Base-by-base conservation (phyloP, 805 yeast species). In the Saturnispora diversa region DNA sequence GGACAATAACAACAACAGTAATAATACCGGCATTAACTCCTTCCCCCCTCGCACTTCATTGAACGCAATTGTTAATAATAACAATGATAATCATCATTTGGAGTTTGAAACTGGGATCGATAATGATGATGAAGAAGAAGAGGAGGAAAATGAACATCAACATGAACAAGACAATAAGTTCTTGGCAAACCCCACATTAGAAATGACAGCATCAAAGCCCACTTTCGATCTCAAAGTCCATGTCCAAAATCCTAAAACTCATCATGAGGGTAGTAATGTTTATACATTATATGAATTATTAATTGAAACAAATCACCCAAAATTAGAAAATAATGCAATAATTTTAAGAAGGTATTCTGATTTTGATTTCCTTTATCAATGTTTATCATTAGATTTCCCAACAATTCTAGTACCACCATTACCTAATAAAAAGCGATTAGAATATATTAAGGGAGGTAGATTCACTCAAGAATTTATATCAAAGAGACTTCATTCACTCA, bases 371-470 rank as follows among this genome's bases (percentile, higher is more conserved):
- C 68, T 90, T 17, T 84, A 80, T 59, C 83, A 80, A 45, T 78
- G 85, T 42, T 65, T 90, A 40, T 58, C 69, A 37, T 80, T 76
- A 49, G 96, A 88, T 55, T 83, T 68, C 56, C 95, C 97, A 0
- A 83, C 92, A 4, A 70, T 84, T 44, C 75, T 92, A 11, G 75
- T 90, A 0, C 98, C 98, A 1, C 97, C 97, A 11, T 68, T 90
- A 40, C 98, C 98, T 0, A 94, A 90, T 46, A 88, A 87, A 59
- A 84, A 84, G 64, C 75, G 94, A 45, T 68, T 90, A 51, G 95
- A 90, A 58, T 90, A 92, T 60, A 70, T 90, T 39, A 87, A 94
- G 28, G 97, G 98, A 9, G 97, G 90, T 52, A 69, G 97, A 28
- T 90, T 90, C 57, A 77, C 90, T 21, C 69, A 75, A 11, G 87